Conservation (phyloP, 179 eudicot species). For the Spinacia oleracea region DNA sequence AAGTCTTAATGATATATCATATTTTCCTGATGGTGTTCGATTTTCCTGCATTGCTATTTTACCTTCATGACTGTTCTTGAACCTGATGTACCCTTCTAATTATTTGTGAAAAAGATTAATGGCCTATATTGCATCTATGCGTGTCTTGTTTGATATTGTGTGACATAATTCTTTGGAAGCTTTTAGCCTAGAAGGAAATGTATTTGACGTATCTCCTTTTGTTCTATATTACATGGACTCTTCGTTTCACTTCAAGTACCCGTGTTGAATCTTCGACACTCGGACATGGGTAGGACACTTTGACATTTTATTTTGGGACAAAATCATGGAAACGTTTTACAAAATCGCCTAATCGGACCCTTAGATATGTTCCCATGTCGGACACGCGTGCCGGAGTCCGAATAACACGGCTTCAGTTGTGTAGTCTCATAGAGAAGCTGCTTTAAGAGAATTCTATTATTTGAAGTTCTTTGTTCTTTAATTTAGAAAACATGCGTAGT, state of each 20-base stretch:
- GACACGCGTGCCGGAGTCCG: too few species aligned
- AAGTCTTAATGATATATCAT: not conserved
- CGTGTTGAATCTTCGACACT: too few species aligned
- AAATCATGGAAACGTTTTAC: too few species aligned
- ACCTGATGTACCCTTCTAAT: not conserved
- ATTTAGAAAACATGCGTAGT: too few species aligned
- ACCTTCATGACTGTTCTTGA: not conserved
- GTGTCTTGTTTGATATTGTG: constrained; percentile 3
- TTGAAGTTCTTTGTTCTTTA: not conserved
- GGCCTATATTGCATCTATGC: not conserved
- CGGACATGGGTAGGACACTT: too few species aligned
- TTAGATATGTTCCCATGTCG: too few species aligned
- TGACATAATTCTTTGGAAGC: not conserved
- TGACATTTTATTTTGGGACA: too few species aligned
- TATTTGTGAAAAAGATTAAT: not conserved
- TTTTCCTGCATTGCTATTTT: not conserved
- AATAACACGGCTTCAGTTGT: too few species aligned
- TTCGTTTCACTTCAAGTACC: too few species aligned
- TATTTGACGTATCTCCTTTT: not conserved
- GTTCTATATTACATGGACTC: too few species aligned
- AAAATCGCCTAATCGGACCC: too few species aligned
- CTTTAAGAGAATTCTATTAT: not conserved
- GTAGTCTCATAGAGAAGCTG: not conserved
- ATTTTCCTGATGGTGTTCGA: not conserved
- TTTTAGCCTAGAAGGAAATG: constrained; percentile 1